These are phyloP conservation scores for Phytopythium boreale DNA, from an alignment of 352 stramenopile species.

Conservation along the genomic window DNA sequence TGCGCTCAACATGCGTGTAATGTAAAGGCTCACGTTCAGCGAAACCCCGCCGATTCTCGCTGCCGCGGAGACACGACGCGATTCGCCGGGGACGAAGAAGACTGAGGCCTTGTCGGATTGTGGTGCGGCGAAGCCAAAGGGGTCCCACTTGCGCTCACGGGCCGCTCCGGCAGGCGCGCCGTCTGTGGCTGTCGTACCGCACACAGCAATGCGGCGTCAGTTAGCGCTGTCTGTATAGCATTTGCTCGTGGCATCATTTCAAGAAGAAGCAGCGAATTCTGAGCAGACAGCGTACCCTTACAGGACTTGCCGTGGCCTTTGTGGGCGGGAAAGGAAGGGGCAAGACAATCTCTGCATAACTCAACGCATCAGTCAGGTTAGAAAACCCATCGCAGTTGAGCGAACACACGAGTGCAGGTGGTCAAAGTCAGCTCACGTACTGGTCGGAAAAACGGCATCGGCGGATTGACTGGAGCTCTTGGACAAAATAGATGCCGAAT, in stretches of 20 bases:
- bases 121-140: neutral
- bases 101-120: constrained; percentile 40
- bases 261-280: neutral
- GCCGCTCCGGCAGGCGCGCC: neutral
- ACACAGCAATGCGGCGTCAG: neutral
- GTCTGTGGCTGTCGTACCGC: neutral
- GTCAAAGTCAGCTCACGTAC: too few species aligned
- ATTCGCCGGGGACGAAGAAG: constrained; percentile 20
- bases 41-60: neutral
- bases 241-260: too few species aligned
- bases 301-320: neutral
- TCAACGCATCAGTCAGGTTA: neutral
- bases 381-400: too few species aligned
- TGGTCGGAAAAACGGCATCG: constrained; percentile 11
- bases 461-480: constrained; percentile 7
- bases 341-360: neutral
- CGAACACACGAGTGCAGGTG: too few species aligned
- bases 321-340: neutral
- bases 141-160: constrained; percentile 5
- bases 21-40: neutral
- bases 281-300: neutral
- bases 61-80: constrained; percentile 4
- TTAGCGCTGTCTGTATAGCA: neutral
- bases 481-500: constrained; percentile 22
- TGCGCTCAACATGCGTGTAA: too few species aligned